Base-by-base conservation (phyloP, 768 basidiomycete genomes). In the Boletus vinaceobasis region DNA sequence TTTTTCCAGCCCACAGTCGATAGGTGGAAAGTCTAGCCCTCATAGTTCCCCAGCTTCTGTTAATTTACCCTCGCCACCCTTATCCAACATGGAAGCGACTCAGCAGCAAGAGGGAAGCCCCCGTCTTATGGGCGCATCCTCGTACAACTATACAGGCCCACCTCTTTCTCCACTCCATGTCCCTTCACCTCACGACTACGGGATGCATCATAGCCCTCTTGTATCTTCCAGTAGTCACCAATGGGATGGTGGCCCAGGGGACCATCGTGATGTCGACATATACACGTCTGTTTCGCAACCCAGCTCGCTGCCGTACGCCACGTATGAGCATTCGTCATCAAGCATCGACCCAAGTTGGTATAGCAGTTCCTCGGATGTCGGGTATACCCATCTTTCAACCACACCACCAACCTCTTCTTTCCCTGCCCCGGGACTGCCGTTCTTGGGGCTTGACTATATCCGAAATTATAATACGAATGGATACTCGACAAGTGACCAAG, bases 361-460 rank as follows among this genome's bases (percentile, higher is more conserved):
- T 45, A 37, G 26, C 53, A 54, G 65, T 38, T 60, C 53, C 76
- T 74, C 59, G 66, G 69, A 61, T 76, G 73, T 61, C 72, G 64
- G 73, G 74, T 62, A 66, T 68, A 49, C 71, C 47, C 77, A 77
- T 5, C 71, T 81, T 32, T 84, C 83, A 6, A 80, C 78, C 11
- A 81, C 84, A 11, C 80, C 86, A 3, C 80, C 85, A 13, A 80
- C 78, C 6, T 70, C 86, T n/a, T 76, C 79, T 5, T 90, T 90
- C 66, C 75, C 85, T 58, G 82, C 83, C 9, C 77, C 84, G 23
- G 88, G 88, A 37, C 75, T 92, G n/a, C 91, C 90, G 1, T 93
- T 93, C 76, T 79, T 83, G 31, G 91, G 90, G 10, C 76, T 93
- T 32, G 91, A 93, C 61, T 93, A 82, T 62, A 86, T 93, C 64